Base-by-base conservation (phyloP, 208 protist genomes). In the Trypanosoma scelopori region DNA sequence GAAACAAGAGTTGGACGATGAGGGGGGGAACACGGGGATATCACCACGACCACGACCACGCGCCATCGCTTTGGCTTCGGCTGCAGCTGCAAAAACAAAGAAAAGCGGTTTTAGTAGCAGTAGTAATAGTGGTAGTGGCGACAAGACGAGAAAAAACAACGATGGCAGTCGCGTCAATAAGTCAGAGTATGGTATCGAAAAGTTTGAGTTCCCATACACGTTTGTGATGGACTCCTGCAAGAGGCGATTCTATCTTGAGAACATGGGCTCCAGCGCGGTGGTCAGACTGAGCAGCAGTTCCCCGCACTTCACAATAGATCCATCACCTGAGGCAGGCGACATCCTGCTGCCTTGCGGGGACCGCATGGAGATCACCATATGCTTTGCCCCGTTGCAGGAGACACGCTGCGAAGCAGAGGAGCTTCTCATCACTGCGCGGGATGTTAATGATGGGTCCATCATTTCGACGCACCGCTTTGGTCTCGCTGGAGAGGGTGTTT, bases 181-280 rank as follows among this genome's bases (percentile, higher is more conserved):
- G 22, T 32, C 23, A 20, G 66, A 59, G 20, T 1, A 59, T 23
- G 39, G 23, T 48, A 32, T 74, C 9, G 42, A 23, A 20, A 55
- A 2, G 30, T 67, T 32, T 58, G 65, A 66, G 37, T 87, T 91
- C 62, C 81, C 81, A 5, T 76, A 46, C 56, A 91, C 81, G 6
- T 78, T 93, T 65, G 74, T 92, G 22, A 71, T 93, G 47, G 65
- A 71, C 41, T 64, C 52, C 7, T 50, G 55, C 13, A 76, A 50
- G 37, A 52, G 78, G 48, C 65, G 43, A n/a, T 89, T 86, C 52
- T 65, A 78, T 22, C 73, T 95, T 16, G 80, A 88, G 64, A 95
- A 95, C 76, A 76, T 69, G 18, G 90, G 90, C 32, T 95, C 90
- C n/a, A 59, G 53, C 49, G 81, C 84, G 0, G 51, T 88, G 1